Percentiles rank a stretch among this genome's conserved stretches.
Conservation (phyloP, 768 basidiomycete genomes). For the Termitomyces bulborhizus region DNA sequence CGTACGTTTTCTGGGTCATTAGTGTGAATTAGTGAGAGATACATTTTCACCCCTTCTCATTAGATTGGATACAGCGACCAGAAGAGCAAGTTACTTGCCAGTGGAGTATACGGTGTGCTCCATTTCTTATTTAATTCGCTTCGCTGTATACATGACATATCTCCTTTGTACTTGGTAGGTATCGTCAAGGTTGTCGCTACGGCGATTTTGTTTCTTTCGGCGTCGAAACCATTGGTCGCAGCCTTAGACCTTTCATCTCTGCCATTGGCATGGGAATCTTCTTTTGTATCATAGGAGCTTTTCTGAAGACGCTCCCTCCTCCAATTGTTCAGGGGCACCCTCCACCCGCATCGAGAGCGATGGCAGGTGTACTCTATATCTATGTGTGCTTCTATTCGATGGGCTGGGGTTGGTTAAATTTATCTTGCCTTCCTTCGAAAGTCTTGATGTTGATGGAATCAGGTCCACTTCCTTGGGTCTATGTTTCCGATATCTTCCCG, state of each 20-base stretch:
- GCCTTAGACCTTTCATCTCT: slow-evolving; percentile 66
- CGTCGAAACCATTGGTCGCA: slow-evolving; percentile 66
- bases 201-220: slow-evolving; percentile 59
- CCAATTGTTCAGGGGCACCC: slow-evolving; percentile 14
- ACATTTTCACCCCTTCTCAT: background rate
- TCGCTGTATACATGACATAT: too few relatives aligned
- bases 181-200: slow-evolving; percentile 68
- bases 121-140: background rate
- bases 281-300: slow-evolving; percentile 84
- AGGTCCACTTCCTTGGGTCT: slow-evolving; percentile 59
- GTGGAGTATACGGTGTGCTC: slow-evolving; percentile 52
- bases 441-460: slow-evolving; percentile 52
- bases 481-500: slow-evolving; percentile 82
- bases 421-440: background rate
- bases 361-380: slow-evolving; percentile 84
- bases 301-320: slow-evolving; percentile 72
- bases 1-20: background rate
- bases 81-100: slow-evolving; percentile 60
- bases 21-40: background rate
- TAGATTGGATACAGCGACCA: slow-evolving; percentile 57
- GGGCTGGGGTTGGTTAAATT: slow-evolving; percentile 56
- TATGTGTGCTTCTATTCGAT: slow-evolving; percentile 87
- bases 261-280: slow-evolving; percentile 73
- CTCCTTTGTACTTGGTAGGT: slow-evolving; percentile 14
- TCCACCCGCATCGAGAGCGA: slow-evolving; percentile 56